A percentile compares a stretch with the other conserved stretches of the same genome.
Conservation (phyloP, 106 monocot species). For the Hemerocallis citrina region DNA sequence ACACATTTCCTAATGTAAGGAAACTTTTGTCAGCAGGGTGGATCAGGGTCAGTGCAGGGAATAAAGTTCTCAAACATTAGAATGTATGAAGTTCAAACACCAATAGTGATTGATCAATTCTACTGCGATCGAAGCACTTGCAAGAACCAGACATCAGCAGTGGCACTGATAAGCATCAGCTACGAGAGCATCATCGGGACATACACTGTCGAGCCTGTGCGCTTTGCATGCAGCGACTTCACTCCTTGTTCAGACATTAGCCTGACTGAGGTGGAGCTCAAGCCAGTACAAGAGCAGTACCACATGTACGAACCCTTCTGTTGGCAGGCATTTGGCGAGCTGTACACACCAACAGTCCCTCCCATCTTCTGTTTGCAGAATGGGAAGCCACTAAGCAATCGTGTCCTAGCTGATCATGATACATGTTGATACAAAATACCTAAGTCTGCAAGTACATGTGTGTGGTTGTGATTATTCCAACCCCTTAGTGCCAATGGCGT, state of each 20-base stretch:
- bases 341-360: slow-evolving; percentile 45
- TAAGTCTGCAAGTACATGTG: neutral
- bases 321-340: slow-evolving; percentile 68
- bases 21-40: too few relatives aligned
- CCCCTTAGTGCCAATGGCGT: neutral
- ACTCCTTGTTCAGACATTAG: slow-evolving; percentile 64
- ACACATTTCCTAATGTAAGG: too few relatives aligned
- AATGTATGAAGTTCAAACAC: slow-evolving; percentile 70
- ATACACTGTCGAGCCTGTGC: slow-evolving; percentile 73
- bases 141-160: slow-evolving; percentile 70
- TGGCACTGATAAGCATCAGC: slow-evolving; percentile 49
- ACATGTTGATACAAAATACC: too few relatives aligned
- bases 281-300: slow-evolving; percentile 46
- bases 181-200: slow-evolving; percentile 76
- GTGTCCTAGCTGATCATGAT: slow-evolving; percentile 47
- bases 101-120: slow-evolving; percentile 83
- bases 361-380: slow-evolving; percentile 58
- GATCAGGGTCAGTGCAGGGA: slow-evolving; percentile 57
- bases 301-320: slow-evolving; percentile 71
- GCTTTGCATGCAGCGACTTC: slow-evolving; percentile 78
- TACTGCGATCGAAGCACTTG: slow-evolving; percentile 70
- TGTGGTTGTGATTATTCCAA: neutral
- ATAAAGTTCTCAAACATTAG: slow-evolving; percentile 67
- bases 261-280: slow-evolving; percentile 47
- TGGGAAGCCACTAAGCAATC: slow-evolving; percentile 65